Evolutionary conservation across 2,329 filamentous ascomycete species (phyloP).

Genomic region (Sclerotiophoma versabilis): DNA sequence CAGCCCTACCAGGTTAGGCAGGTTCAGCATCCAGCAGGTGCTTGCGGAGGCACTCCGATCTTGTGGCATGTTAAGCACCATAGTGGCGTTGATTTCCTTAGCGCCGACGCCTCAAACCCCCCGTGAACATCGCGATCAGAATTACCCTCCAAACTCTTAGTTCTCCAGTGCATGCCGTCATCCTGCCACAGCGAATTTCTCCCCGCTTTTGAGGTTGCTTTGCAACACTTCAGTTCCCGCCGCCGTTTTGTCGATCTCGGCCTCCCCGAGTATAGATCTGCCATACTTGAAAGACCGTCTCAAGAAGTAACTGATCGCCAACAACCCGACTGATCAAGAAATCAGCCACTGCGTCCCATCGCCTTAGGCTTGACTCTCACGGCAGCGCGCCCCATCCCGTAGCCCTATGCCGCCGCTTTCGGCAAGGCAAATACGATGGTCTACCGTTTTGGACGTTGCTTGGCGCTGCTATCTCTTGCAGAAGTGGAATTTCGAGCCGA

Average conservation of each 20-base stretch:
- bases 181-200: slow-evolving; percentile 2
- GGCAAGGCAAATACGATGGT: slow-evolving; percentile 5
- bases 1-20: slow-evolving; percentile 7
- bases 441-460: slow-evolving; percentile 14
- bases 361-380: slow-evolving; percentile 1
- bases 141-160: background rate
- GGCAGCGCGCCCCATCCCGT: slow-evolving; percentile 13
- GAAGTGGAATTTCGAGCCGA: background rate
- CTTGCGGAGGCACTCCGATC: slow-evolving; percentile 5
- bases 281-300: background rate
- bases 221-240: background rate
- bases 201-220: slow-evolving; percentile 1
- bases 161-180: background rate
- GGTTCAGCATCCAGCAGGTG: background rate
- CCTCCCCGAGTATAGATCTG: slow-evolving; percentile 11
- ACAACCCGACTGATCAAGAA: background rate
- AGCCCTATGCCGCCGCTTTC: slow-evolving; percentile 3
- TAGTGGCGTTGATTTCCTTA: background rate
- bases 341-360: background rate
- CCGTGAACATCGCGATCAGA: slow-evolving; percentile 3
- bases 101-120: slow-evolving; percentile 1
- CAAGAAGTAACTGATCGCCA: background rate
- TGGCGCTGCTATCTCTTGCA: background rate
- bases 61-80: slow-evolving; percentile 1
- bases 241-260: slow-evolving; percentile 11